Evolutionary conservation across 139 green algal species (phyloP), one percentile per base, ranked within the genome.

Genomic region (Haematococcus sp.): DNA sequence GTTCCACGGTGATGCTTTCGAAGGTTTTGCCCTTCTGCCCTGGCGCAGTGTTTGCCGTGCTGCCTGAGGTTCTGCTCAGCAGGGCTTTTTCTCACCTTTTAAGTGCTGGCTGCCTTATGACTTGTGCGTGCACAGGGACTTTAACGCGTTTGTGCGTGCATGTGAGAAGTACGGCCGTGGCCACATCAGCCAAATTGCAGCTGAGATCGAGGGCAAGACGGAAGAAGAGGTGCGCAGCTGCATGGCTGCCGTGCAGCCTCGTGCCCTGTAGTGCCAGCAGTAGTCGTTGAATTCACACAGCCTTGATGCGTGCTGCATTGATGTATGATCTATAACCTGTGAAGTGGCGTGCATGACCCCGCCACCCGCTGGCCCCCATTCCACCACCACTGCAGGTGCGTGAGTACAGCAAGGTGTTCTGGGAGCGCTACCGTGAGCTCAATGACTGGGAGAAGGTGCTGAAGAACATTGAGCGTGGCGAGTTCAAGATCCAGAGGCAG

Each of bases 391-490:
- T 46, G 4, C 46, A 69, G 68, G 68, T 74, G 54, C 54, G 54
- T 15, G 54, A 35, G 33, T 81, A 81, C 59, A 68, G 43, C 60
- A 71, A 58, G 31, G 87, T 91, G 59, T 98, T 98, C 77, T 97
- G 90, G 89, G 63, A 84, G 75, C 83, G 91, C 3, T 87, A 89
- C 80, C 78, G 82, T 30, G 89, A 96, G 81, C 86, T 98, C 63
- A 78, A 78, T 33, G 93, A 98, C 73, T 89, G 74, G 70, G 93
- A 97, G 84, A 89, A 92, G 55, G 84, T 93, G 60, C 91, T 98
- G 52, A 97, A 97, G 81, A 96, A 95, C 76, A 98, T 99, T 55
- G 96, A 98, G 87, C 83, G 88, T 0, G 95, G 94, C 28, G 93
- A 98, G 86, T 79, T 88, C 78, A 92, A 94, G 80, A 95, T 98